Conservation (phyloP, 73 alveolate genomes). For the Tetrahymena thermophila region DNA sequence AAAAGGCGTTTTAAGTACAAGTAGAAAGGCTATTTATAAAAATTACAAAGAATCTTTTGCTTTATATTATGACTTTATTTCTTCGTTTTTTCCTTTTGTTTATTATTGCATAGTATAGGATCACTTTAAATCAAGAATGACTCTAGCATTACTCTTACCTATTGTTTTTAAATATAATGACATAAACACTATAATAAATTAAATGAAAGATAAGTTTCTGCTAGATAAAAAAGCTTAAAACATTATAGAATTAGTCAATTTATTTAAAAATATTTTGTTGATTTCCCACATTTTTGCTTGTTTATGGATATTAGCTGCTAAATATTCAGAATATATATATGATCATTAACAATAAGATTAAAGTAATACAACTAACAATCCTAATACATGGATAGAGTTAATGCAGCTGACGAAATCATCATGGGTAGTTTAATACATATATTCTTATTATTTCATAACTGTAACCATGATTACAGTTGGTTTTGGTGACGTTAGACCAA, state of each 20-base stretch:
- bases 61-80: neutral
- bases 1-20: neutral
- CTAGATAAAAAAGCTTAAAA: neutral
- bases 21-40: neutral
- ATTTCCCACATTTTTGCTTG: neutral
- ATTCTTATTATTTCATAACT: conserved; percentile 29
- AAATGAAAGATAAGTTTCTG: neutral
- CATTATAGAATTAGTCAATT: neutral
- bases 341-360: neutral
- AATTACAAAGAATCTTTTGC: neutral
- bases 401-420: neutral
- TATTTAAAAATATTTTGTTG: neutral
- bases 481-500: conserved; percentile 20
- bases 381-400: neutral
- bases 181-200: neutral
- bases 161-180: neutral
- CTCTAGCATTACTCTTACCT: neutral
- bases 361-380: neutral
- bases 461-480: conserved; percentile 39
- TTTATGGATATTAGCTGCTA: neutral
- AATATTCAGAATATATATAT: neutral
- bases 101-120: neutral
- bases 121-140: neutral
- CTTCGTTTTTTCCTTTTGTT: neutral
- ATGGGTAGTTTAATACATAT: neutral